These are phyloP conservation scores for Prototheca cutis DNA, from an alignment of 163 green algal genomes.

Conservation along the genomic window DNA sequence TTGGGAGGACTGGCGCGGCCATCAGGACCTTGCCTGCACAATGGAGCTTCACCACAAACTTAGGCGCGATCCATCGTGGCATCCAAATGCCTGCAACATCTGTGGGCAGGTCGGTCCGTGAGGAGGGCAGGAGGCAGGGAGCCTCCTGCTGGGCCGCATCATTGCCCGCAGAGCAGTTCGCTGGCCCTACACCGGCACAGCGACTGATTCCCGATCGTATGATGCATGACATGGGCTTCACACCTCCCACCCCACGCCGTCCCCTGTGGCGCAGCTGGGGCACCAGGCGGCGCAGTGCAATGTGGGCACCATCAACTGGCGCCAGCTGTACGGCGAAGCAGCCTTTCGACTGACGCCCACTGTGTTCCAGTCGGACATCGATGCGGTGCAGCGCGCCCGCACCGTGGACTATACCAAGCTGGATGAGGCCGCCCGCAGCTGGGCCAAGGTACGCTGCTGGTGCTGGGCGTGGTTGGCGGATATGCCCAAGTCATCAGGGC, in stretches of 20 bases:
- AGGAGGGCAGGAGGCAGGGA: too few relatives aligned
- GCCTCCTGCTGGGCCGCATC: too few relatives aligned
- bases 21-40: too few relatives aligned
- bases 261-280: slow-evolving; percentile 48
- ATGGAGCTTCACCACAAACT: slow-evolving; percentile 85
- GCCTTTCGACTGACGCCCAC: slow-evolving; percentile 61
- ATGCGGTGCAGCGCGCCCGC: slow-evolving; percentile 38
- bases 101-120: slow-evolving; percentile 74
- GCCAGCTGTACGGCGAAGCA: slow-evolving; percentile 73
- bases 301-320: slow-evolving; percentile 83
- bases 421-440: slow-evolving; percentile 44
- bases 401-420: slow-evolving; percentile 52
- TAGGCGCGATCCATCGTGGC: slow-evolving; percentile 71
- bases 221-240: too few relatives aligned
- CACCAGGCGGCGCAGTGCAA: slow-evolving; percentile 79
- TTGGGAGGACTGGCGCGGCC: too few relatives aligned
- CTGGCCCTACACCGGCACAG: too few relatives aligned
- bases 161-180: too few relatives aligned
- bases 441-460: slow-evolving; percentile 31
- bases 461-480: background rate
- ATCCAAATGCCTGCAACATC: slow-evolving; percentile 77
- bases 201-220: too few relatives aligned
- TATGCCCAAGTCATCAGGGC: too few relatives aligned
- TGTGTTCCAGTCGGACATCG: slow-evolving; percentile 62
- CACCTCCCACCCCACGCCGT: background rate